A percentile compares a stretch with the other conserved stretches of the same genome.
phyloP scores from a whole-genome alignment of 306 rosid genomes.

The Cicer cuneatum region DNA sequence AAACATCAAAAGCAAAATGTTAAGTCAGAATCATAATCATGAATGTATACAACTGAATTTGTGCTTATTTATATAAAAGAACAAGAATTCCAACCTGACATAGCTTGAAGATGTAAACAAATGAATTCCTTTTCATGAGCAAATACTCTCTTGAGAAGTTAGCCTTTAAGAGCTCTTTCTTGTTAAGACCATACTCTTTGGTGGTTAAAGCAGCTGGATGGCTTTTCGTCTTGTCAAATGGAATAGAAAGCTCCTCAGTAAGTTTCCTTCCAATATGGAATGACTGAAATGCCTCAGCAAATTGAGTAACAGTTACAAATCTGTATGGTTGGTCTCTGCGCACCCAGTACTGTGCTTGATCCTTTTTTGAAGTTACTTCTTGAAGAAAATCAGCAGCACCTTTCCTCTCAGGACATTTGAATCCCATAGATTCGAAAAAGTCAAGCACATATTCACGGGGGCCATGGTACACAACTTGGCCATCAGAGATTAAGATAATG shows the following conservation, averaged over 20 bases:
- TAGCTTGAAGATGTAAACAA: slow-evolving; percentile 53
- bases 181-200: slow-evolving; percentile 45
- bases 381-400: slow-evolving; percentile 64
- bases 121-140: slow-evolving; percentile 59
- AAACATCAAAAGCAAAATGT: not conserved
- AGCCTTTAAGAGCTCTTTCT: slow-evolving; percentile 56
- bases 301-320: slow-evolving; percentile 51
- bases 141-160: slow-evolving; percentile 52
- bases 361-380: slow-evolving; percentile 66
- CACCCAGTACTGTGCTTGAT: slow-evolving; percentile 60
- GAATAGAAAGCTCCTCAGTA: slow-evolving; percentile 47
- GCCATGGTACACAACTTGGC: slow-evolving; percentile 60
- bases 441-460: slow-evolving; percentile 55
- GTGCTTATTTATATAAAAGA: not conserved
- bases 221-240: slow-evolving; percentile 54
- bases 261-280: slow-evolving; percentile 51
- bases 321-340: slow-evolving; percentile 49
- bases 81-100: slow-evolving; percentile 40
- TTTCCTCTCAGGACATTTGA: slow-evolving; percentile 61
- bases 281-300: slow-evolving; percentile 54
- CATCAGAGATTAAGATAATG: slow-evolving; percentile 56
- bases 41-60: not conserved
- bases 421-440: slow-evolving; percentile 58
- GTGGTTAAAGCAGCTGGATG: slow-evolving; percentile 59
- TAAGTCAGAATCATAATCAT: slow-evolving; percentile 1